phyloP scores from a whole-genome alignment of 2,329 filamentous ascomycete genomes.

The Lanzia echinophila region DNA sequence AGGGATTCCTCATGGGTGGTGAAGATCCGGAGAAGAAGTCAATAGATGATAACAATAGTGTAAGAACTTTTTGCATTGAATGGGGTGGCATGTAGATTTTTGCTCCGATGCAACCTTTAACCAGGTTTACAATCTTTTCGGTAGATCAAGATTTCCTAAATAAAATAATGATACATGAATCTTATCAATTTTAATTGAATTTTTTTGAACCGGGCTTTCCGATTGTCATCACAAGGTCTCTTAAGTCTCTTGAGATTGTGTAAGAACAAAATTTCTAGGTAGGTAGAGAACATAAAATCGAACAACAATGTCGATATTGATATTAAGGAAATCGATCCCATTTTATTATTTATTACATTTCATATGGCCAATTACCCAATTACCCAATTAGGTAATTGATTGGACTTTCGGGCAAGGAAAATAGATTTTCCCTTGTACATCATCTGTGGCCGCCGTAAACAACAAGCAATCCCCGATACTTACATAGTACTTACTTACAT shows the following conservation, averaged over 20 bases:
- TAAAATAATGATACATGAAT: background rate
- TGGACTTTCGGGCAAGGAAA: too few relatives aligned
- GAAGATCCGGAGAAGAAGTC: slow-evolving; percentile 36
- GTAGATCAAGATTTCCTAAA: background rate
- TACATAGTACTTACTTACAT: background rate
- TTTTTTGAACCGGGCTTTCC: background rate
- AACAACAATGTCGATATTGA: too few relatives aligned
- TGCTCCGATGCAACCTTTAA: background rate
- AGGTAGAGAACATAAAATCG: too few relatives aligned
- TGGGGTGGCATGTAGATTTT: slow-evolving; percentile 82
- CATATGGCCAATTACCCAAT: too few relatives aligned
- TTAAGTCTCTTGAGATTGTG: background rate
- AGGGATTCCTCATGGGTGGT: slow-evolving; percentile 83
- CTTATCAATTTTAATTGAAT: background rate
- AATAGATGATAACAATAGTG: slow-evolving; percentile 31
- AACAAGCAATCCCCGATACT: too few relatives aligned
- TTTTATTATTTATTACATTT: too few relatives aligned
- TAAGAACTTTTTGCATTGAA: slow-evolving; percentile 79
- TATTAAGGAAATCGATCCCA: too few relatives aligned
- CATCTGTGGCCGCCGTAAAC: too few relatives aligned
- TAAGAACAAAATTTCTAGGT: too few relatives aligned
- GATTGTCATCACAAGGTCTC: background rate
- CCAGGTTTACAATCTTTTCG: background rate
- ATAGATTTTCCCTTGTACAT: too few relatives aligned
- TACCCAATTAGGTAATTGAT: too few relatives aligned